Base-by-base conservation (phyloP, 257 asterid species). In the Ocimum tenuiflorum region DNA sequence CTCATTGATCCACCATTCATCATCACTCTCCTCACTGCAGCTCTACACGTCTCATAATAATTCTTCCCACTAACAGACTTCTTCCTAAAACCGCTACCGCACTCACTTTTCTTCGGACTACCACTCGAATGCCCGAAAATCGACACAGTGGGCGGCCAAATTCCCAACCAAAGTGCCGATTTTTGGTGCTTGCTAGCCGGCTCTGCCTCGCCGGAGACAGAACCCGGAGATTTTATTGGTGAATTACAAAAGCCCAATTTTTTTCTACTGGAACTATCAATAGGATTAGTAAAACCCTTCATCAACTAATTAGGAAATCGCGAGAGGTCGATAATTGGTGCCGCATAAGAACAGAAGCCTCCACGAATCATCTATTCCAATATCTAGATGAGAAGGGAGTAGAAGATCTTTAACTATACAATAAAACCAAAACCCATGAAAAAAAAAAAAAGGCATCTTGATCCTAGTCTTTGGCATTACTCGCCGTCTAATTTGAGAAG, bases 1-100 rank as follows among this genome's bases (percentile, higher is more conserved):
- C 97, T 86, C 86, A 94, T 83, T 23, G 99, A 80, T 64, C 80
- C 90, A 86, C 96, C 85, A 42, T 82, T 84, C 77, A 90, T 76
- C 75, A 88, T 73, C 39, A 80, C 81, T 72, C 92, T 88, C 71
- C 89, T 90, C 71, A 94, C 78, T 72, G 83, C 79, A 55, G 82
- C 67, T 67, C 87, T 81, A 88, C 95, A 94, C 22, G 80, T 82
- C 68, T 85, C 83, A 80, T 78, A 80, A 75, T 80, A 77, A 70
- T 59, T 78, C 70, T 64, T 81, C 68, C 78, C 83, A 74, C 70
- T 70, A 0, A 60, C 69, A 7, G 80, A 46, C 75, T 67, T 77
- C 43, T 69, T 81, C 76, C 71, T 78, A 57, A 29, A 14, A 61
- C 52, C 11, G 60, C 51, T 36, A 51, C 38, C 53, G 53, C 60